Evolutionary conservation across 495 filamentous ascomycete species (phyloP).

Genomic region (Amniculicola lignicola): DNA sequence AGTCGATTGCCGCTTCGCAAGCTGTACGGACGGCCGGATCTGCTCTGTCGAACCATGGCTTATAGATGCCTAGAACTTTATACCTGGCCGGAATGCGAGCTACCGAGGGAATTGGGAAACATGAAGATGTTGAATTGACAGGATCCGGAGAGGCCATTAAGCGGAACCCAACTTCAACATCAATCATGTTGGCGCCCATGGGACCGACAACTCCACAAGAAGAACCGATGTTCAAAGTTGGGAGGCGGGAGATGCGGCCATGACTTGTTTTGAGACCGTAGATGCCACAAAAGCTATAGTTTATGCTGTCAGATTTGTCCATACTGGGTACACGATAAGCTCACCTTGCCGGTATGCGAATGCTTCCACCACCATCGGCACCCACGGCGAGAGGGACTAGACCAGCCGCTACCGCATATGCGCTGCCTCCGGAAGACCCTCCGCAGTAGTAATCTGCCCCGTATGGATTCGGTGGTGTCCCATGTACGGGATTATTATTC

Average conservation of each 20-base stretch:
- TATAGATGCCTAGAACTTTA: constrained; percentile 67
- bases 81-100: constrained; percentile 33
- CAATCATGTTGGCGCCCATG: constrained; percentile 70
- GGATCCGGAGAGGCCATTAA: constrained; percentile 71
- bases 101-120: constrained; percentile 50
- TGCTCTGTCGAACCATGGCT: constrained; percentile 70
- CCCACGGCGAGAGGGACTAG: constrained; percentile 79
- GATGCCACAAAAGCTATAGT: constrained; percentile 80
- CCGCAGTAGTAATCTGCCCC: constrained; percentile 79
- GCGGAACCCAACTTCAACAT: constrained; percentile 77
- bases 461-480: constrained; percentile 81
- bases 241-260: constrained; percentile 62
- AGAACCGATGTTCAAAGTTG: constrained; percentile 58
- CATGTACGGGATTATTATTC: constrained; percentile 76
- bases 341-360: constrained; percentile 76
- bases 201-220: constrained; percentile 71
- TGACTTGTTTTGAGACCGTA: constrained; percentile 87
- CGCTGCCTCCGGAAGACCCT: constrained; percentile 82
- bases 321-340: too few species aligned
- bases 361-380: constrained; percentile 81
- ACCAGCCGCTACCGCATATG: constrained; percentile 71
- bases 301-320: too few species aligned
- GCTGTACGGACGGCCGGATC: constrained; percentile 57
- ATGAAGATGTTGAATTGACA: constrained; percentile 48
- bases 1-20: constrained; percentile 59